These are phyloP conservation scores for Ophiorrhiza pumila DNA, from an alignment of 257 asterid genomes.

Conservation along the genomic window DNA sequence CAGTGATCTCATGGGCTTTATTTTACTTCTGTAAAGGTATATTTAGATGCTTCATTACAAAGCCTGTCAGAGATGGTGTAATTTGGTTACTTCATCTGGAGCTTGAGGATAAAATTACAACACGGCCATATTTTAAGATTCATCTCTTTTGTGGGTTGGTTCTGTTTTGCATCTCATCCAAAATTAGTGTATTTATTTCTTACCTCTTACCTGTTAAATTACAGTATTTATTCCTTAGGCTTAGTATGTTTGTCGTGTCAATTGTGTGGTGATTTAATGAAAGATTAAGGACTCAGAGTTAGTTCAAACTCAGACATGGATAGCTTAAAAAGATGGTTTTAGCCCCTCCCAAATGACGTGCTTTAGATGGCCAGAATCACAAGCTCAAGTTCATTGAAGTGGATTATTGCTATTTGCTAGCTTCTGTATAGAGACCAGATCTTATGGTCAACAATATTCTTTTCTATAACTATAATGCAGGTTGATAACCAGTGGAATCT, in stretches of 20 bases:
- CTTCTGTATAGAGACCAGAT: background rate
- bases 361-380: background rate
- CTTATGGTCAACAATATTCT: background rate
- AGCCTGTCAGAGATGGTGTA: background rate
- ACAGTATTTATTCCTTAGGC: background rate
- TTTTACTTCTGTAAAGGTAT: slow-evolving; percentile 8
- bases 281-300: too few species aligned
- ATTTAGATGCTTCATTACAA: background rate
- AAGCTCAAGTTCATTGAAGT: background rate
- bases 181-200: background rate
- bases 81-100: background rate
- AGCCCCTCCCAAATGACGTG: background rate
- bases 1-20: background rate
- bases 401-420: background rate
- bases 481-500: too few species aligned
- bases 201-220: background rate
- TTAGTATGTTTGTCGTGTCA: background rate
- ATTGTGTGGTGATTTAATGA: background rate
- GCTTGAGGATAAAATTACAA: background rate
- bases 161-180: background rate
- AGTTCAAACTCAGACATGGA: too few species aligned
- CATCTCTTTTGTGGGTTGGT: too few species aligned
- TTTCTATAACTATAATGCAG: background rate
- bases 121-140: background rate
- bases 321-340: background rate